Conservation (phyloP, 257 asterid species). For the Prunella vulgaris region DNA sequence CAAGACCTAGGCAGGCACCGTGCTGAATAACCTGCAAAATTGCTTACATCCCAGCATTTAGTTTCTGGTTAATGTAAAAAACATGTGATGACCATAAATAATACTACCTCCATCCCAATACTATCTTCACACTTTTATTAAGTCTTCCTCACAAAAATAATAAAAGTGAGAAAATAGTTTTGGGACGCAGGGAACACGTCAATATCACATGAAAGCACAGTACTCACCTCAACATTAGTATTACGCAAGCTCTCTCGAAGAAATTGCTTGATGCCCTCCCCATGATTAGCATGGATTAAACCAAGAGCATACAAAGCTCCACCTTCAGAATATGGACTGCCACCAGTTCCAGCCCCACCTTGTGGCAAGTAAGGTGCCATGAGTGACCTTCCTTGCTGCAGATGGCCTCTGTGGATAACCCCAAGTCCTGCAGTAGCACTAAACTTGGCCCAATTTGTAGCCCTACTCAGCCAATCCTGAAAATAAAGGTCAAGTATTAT, state of each 20-base stretch:
- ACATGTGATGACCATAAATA: not conserved
- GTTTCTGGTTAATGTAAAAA: not conserved
- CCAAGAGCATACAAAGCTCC: conserved; percentile 97
- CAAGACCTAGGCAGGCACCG: conserved; percentile 99
- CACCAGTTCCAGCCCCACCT: conserved; percentile 90
- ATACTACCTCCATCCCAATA: too few relatives aligned
- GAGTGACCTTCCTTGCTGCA: conserved; percentile 91
- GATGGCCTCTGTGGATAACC: conserved; percentile 93
- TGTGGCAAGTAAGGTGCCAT: conserved; percentile 99
- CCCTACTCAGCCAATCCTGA: conserved; percentile 98
- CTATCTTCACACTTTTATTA: too few relatives aligned
- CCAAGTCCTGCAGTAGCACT: conserved; percentile 99
- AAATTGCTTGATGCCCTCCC: conserved; percentile 92
- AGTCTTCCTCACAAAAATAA: too few relatives aligned
- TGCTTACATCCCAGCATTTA: conserved; percentile 8
- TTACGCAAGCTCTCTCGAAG: conserved; percentile 86
- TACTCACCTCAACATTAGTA: conserved; percentile 76
- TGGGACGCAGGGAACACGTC: too few relatives aligned
- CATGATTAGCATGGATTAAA: conserved; percentile 96
- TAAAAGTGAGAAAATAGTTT: too few relatives aligned
- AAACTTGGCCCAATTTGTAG: conserved; percentile 98
- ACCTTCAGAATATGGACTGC: conserved; percentile 98
- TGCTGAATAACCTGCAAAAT: conserved; percentile 88
- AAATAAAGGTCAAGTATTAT: conserved; percentile 21
- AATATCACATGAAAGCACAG: not conserved